Evolutionary conservation across 352 stramenopile species (phyloP).

Genomic region (Globisporangium spinosum): DNA sequence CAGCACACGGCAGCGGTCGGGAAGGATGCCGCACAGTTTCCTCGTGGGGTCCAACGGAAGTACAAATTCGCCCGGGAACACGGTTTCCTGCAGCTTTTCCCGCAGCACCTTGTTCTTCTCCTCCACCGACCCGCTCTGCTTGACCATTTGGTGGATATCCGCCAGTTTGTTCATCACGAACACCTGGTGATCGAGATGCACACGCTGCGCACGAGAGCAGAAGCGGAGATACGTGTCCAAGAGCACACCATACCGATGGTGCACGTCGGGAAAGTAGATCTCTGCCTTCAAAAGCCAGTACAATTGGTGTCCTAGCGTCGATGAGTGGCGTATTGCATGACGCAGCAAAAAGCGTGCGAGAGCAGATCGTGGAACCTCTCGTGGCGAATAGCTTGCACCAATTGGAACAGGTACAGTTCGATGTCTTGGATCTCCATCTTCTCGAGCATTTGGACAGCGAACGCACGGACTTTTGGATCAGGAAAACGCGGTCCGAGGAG

Average conservation of each 20-base stretch:
- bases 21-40: background rate
- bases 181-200: background rate
- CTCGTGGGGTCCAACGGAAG: background rate
- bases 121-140: background rate
- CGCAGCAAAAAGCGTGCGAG: background rate
- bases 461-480: background rate
- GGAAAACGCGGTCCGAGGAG: background rate
- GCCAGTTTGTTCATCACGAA: background rate
- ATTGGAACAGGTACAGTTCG: background rate
- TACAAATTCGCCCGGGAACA: background rate
- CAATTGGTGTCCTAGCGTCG: background rate
- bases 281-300: background rate
- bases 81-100: background rate
- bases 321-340: background rate
- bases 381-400: background rate
- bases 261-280: background rate
- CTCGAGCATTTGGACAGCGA: background rate
- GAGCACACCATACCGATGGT: background rate
- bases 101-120: background rate
- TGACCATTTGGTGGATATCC: background rate
- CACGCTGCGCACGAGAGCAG: background rate
- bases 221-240: background rate
- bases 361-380: background rate
- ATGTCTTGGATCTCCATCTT: background rate
- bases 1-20: background rate